Base-by-base conservation (phyloP, 805 yeast genomes). In the Spencermartinsiella europaea region DNA sequence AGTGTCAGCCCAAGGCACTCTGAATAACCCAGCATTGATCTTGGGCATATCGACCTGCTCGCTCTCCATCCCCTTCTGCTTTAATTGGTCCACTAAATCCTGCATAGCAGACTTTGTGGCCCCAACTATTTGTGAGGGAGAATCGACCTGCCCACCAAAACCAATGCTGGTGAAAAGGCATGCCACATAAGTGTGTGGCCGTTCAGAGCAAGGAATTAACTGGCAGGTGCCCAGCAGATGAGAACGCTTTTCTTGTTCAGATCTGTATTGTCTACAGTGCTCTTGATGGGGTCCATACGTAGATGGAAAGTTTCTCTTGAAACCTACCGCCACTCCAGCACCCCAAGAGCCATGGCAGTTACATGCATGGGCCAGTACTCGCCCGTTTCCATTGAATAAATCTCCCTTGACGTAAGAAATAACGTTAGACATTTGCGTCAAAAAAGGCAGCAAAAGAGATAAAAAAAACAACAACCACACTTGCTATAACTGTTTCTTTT, bases 321-420 rank as follows among this genome's bases (percentile, higher is more conserved):
- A 77, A 21, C 66, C 75, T 2, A 69, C 70, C 0, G 95, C 95
- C 2, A 87, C 76, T 0, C 95, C 96, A 2, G 86, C 91, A 3
- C 93, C 93, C 95, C 95, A 87, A 1, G 71, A 58, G 0, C 95
- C 95, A 21, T 71, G 69, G 34, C 88, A 80, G 60, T 87, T 87
- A 58, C 95, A 87, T 0, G 95, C 80, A 60, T 87, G 95, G 1
- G 84, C 84, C 3, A 86, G 61, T 2, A 84, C 67, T 0, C 80
- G 59, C 1, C 74, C 70, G 3, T 55, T 48, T 0, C 60, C 63
- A 7, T 61, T 53, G 52, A 83, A 80, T 5, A 83, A 59, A 54
- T 83, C 85, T 0, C 87, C 88, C 36, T 69, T 67, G 31, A 75
- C 63, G 61, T 82, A 80, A 12, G 40, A 45, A 27, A 58, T 46